Percentiles rank a stretch among this genome's conserved stretches.
Evolutionary conservation across 2,329 filamentous ascomycete species (phyloP).

Genomic region (Calycina herbarum): DNA sequence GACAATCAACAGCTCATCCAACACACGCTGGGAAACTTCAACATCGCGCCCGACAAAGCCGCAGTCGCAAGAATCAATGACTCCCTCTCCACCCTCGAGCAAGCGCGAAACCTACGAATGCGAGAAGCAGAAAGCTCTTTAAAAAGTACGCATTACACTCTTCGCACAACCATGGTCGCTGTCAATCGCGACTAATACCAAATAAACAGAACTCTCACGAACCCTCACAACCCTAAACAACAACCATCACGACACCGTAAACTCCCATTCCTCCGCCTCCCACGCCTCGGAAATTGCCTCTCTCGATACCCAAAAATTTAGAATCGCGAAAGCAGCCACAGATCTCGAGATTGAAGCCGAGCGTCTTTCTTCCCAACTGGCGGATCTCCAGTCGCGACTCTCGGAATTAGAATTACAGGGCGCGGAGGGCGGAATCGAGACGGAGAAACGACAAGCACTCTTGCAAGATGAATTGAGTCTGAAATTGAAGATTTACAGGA

Average conservation of each 20-base stretch:
- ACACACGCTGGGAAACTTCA: conserved; percentile 93
- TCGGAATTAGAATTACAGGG: conserved; percentile 86
- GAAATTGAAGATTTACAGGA: conserved; percentile 87
- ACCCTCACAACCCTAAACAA: conserved; percentile 71
- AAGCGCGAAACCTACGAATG: conserved; percentile 77
- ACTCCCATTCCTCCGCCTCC: conserved; percentile 71
- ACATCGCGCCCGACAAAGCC: conserved; percentile 83
- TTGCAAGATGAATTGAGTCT: conserved; percentile 68
- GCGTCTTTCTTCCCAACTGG: conserved; percentile 76
- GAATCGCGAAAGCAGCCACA: conserved; percentile 84
- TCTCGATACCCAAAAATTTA: conserved; percentile 91
- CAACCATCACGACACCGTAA: conserved; percentile 75
- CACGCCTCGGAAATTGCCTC: conserved; percentile 84
- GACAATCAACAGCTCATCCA: conserved; percentile 69
- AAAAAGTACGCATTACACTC: conserved; percentile 47
- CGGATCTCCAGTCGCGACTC: conserved; percentile 71
- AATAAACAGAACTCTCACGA: conserved; percentile 61
- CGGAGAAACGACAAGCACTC: conserved; percentile 39
- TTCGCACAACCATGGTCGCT: background rate
- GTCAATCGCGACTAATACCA: conserved; percentile 26
- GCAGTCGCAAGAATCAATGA: conserved; percentile 82
- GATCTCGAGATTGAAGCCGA: conserved; percentile 96
- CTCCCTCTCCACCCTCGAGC: conserved; percentile 78
- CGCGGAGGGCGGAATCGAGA: conserved; percentile 64
- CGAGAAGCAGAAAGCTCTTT: conserved; percentile 67